Percentiles rank a stretch among this genome's conserved stretches.
phyloP scores from a whole-genome alignment of 139 green algal species.

The Penium margaritaceum region DNA sequence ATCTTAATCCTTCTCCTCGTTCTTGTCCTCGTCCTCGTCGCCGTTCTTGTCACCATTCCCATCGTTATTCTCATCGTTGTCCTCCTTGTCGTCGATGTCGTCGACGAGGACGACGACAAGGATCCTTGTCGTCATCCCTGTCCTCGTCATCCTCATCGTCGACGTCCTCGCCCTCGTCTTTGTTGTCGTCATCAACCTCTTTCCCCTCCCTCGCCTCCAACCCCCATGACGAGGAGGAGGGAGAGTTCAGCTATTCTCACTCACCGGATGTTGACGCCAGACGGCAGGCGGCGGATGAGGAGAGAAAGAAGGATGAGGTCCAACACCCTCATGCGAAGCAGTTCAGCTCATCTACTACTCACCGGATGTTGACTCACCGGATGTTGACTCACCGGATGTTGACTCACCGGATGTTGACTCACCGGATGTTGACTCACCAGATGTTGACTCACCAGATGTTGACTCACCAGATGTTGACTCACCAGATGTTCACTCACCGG shows the following conservation, averaged over 20 bases:
- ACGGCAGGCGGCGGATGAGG: slow-evolving; percentile 1
- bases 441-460: not conserved
- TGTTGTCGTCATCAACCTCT: not conserved
- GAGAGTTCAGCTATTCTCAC: not conserved
- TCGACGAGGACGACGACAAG: not conserved
- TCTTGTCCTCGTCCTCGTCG: too few relatives aligned
- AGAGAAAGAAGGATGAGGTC: slow-evolving; percentile 15
- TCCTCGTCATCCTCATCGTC: not conserved
- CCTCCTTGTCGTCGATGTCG: too few relatives aligned
- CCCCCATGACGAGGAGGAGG: too few relatives aligned
- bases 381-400: too few relatives aligned
- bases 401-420: too few relatives aligned
- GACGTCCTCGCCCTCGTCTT: not conserved
- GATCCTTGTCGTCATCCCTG: slow-evolving; percentile 3
- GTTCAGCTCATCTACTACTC: too few relatives aligned
- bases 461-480: not conserved
- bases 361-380: too few relatives aligned
- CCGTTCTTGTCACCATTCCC: too few relatives aligned
- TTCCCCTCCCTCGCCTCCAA: not conserved
- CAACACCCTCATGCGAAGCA: slow-evolving; percentile 31
- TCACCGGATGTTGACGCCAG: slow-evolving; percentile 14
- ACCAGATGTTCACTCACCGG: too few relatives aligned
- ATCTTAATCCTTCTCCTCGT: too few relatives aligned
- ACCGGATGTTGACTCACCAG: too few relatives aligned
- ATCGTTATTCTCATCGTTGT: too few relatives aligned